phyloP scores from a whole-genome alignment of 768 basidiomycete genomes.

The Boletus tomentosulus region DNA sequence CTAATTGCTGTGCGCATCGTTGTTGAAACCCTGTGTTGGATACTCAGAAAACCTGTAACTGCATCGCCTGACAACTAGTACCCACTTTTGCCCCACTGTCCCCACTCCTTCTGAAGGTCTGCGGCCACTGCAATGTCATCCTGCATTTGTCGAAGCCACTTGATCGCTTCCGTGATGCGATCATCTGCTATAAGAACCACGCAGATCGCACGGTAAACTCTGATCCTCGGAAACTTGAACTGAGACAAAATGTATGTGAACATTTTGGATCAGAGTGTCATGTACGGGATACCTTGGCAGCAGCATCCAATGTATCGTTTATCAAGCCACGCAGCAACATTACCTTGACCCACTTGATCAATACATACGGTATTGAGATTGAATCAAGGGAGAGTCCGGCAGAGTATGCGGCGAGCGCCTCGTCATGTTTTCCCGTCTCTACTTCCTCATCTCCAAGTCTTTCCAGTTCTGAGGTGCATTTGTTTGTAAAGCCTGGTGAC shows the following conservation, averaged over 20 bases:
- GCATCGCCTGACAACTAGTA: too few species aligned
- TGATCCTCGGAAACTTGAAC: slow-evolving; percentile 2
- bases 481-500: too few species aligned
- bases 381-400: not conserved
- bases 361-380: not conserved
- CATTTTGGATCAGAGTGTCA: not conserved
- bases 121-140: not conserved
- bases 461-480: not conserved
- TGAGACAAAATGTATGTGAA: not conserved
- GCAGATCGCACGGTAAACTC: not conserved
- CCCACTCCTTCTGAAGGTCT: not conserved
- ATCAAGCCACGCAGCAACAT: not conserved
- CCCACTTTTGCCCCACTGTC: slow-evolving; percentile 7
- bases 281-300: not conserved
- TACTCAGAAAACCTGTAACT: not conserved
- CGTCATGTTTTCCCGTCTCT: not conserved
- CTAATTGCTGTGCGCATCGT: not conserved
- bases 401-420: not conserved
- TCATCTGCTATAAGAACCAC: not conserved
- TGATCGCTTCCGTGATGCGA: not conserved
- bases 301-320: not conserved
- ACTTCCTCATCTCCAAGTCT: not conserved
- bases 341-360: not conserved
- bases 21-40: not conserved
- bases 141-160: slow-evolving; percentile 2